Evolutionary conservation across 495 filamentous ascomycete species (phyloP), one percentile per base, ranked within the genome.

Genomic region (Hypoxylon perforatum): DNA sequence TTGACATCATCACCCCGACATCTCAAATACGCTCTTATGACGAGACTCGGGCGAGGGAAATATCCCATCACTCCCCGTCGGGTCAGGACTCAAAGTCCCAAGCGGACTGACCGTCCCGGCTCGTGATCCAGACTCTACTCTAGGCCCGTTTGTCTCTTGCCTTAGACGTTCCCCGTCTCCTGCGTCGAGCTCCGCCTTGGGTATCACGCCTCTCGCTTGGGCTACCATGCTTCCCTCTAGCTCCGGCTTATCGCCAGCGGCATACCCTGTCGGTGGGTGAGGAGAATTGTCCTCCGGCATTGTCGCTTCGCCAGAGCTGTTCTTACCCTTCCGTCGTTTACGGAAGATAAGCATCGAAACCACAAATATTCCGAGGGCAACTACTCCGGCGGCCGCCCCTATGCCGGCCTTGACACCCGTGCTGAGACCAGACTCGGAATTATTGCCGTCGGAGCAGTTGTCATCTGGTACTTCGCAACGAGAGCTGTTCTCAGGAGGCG

Each of bases 181-280:
- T 10, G 46, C 54, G 17, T 64, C 61, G 14, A 63, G 53, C 30
- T 65, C 61, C 30, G 15, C 48, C 39, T 30, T 53, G 7, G 39
- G 54, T 30, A 52, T 21, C 39, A 55, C 58, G 11, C 39, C n/a
- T n/a, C 14, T 42, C 39, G 39, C 39, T n/a, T 8, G 38, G 9
- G 36, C 46, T 11, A 44, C 21, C 25, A 46, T 5, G 1, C 19
- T 21, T 18, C 52, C 53, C 28, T 52, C 36, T 8, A 49, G 46
- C 46, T 57, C 52, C 19, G 46, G 36, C 42, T 57, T 64, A 28
- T 30, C 46, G 25, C 22, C 30, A 4, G 35, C 9, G 30, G 23
- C 15, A 0, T 21, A 1, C 15, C 15, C 48, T 3, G 15, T 38
- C 15, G 17, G 46, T 4, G 23, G 8, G 15, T 2, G 11, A 19